These are phyloP conservation scores for Drechslera avenae DNA, from an alignment of 2,329 filamentous ascomycete species.

Conservation along the genomic window DNA sequence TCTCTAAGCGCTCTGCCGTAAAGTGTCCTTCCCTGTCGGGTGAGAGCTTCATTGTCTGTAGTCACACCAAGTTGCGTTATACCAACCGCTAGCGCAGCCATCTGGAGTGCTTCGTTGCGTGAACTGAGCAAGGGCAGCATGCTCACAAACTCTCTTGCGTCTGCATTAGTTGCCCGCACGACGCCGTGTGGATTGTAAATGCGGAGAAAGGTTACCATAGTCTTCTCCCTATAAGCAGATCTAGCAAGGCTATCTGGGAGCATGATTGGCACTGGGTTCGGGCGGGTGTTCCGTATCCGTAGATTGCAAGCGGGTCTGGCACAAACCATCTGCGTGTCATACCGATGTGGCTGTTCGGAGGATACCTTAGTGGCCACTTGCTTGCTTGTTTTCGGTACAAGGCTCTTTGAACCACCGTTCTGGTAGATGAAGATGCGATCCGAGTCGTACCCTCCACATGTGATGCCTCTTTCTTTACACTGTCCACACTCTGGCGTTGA, in stretches of 20 bases:
- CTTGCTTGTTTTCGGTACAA: neutral
- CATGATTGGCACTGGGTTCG: constrained; percentile 2
- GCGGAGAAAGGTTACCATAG: constrained; percentile 27
- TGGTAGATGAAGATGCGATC: constrained; percentile 64
- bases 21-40: constrained; percentile 26
- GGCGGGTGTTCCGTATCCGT: neutral
- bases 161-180: constrained; percentile 5
- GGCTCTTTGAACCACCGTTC: constrained; percentile 1
- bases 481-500: constrained; percentile 65
- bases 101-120: constrained; percentile 32
- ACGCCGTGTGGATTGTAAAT: constrained; percentile 26
- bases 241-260: constrained; percentile 22
- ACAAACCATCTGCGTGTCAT: constrained; percentile 3
- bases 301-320: neutral
- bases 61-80: constrained; percentile 29
- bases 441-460: constrained; percentile 68
- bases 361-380: neutral
- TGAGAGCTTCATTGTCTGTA: constrained; percentile 20
- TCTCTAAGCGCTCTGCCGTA: constrained; percentile 36
- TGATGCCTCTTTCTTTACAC: constrained; percentile 62
- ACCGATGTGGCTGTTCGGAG: constrained; percentile 6
- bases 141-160: constrained; percentile 19
- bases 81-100: constrained; percentile 32
- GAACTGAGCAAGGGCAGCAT: constrained; percentile 25
- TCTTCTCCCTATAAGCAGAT: constrained; percentile 32